Percentiles rank a stretch among this genome's conserved stretches.
phyloP scores from a whole-genome alignment of 2,329 filamentous ascomycete species.

The Aspergillus pseudoviridinutans region DNA sequence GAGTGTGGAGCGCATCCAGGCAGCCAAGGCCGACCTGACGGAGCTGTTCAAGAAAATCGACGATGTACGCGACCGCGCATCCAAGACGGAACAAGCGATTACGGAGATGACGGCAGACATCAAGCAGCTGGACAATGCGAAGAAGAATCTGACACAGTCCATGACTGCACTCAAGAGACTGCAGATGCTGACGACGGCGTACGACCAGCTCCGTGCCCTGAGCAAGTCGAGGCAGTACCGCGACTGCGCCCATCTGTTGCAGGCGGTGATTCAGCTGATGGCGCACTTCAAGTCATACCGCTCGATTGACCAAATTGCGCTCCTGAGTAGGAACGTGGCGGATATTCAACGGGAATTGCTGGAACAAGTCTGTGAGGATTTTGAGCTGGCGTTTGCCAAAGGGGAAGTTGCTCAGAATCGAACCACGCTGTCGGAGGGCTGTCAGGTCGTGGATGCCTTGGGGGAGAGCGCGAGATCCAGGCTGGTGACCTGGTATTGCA shows the following conservation, averaged over 20 bases:
- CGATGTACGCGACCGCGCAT: constrained; percentile 79
- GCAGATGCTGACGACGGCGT: constrained; percentile 99
- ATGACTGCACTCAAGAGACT: constrained; percentile 97
- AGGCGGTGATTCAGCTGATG: constrained; percentile 96
- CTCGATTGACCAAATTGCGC: constrained; percentile 96
- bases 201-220: constrained; percentile 84
- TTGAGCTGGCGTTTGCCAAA: constrained; percentile 91
- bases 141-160: constrained; percentile 90
- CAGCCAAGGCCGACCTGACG: constrained; percentile 82
- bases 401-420: constrained; percentile 70
- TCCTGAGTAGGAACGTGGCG: constrained; percentile 84
- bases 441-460: constrained; percentile 88
- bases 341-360: constrained; percentile 88
- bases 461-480: constrained; percentile 80
- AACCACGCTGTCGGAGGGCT: constrained; percentile 75
- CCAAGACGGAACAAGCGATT: constrained; percentile 91
- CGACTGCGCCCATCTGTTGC: constrained; percentile 88
- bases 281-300: constrained; percentile 97
- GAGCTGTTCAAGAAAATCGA: constrained; percentile 94
- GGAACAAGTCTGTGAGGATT: constrained; percentile 98
- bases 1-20: constrained; percentile 85
- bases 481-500: constrained; percentile 94
- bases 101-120: constrained; percentile 99
- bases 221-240: constrained; percentile 85
- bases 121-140: constrained; percentile 92